phyloP scores from a whole-genome alignment of 164 flowering plant species.

The Tetrastigma voinierianum region DNA sequence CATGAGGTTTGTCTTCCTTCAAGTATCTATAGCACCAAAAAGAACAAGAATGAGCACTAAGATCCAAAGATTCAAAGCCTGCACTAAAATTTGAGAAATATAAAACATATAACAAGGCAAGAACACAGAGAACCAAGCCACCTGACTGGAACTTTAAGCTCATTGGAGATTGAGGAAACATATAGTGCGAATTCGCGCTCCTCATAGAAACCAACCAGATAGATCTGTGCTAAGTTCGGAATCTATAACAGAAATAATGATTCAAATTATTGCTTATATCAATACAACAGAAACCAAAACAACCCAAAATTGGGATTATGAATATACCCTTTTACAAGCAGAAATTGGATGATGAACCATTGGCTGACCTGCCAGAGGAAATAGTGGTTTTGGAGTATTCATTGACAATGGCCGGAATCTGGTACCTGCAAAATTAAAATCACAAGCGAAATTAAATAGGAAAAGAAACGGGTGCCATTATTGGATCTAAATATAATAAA shows the following conservation, averaged over 20 bases:
- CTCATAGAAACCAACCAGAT: constrained; percentile 94
- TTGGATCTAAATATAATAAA: neutral
- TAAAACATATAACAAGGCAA: neutral
- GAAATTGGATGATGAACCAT: constrained; percentile 98
- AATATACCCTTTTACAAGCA: constrained; percentile 80
- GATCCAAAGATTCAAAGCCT: neutral
- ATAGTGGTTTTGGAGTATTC: constrained; percentile 90
- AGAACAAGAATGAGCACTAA: neutral
- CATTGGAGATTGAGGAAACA: constrained; percentile 89
- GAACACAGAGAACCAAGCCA: constrained; percentile 18
- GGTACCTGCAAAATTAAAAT: constrained; percentile 58
- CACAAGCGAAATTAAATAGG: neutral
- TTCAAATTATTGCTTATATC: neutral
- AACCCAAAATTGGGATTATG: constrained; percentile 11
- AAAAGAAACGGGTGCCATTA: neutral
- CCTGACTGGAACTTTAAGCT: constrained; percentile 93
- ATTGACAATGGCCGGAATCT: constrained; percentile 86
- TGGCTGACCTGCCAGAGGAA: constrained; percentile 92
- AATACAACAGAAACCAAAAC: neutral
- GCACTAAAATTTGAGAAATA: neutral
- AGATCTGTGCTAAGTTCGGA: constrained; percentile 85
- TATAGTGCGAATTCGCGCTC: constrained; percentile 95
- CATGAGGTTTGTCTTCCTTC: constrained; percentile 95
- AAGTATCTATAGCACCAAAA: constrained; percentile 58
- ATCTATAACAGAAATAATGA: constrained; percentile 42